Evolutionary conservation across 495 filamentous ascomycete genomes (phyloP), one percentile per base, ranked within the genome.

Genomic region (Tuber aestivum): DNA sequence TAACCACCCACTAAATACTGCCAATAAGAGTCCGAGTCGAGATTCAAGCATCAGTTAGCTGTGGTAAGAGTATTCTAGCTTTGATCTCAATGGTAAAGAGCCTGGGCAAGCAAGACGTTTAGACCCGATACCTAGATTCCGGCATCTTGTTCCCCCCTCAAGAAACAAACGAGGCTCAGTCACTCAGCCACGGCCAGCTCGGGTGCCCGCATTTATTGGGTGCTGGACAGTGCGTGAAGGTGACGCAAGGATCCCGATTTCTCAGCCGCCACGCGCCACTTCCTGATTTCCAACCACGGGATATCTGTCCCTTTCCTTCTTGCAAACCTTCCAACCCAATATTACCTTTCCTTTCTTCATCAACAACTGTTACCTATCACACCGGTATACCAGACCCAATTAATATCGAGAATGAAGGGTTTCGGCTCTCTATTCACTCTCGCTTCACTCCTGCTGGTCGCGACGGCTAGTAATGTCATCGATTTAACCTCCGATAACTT

Each of bases 401-500:
- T 8, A 32, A 27, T 44, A 41, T 38, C 21, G 21, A 78, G n/a
- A 35, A 82, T 83, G 81, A 83, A 83, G 78, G 81, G 75, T 74
- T 76, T 83, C 41, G 74, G 75, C 50, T 72, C 81, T 74, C 76
- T 83, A 76, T 70, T 83, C 69, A 56, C 81, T 8, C 74, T 78
- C 48, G 80, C 81, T n/a, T 76, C 72, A 45, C 56, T 83, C 21
- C 71, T 81, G 10, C 70, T 75, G n/a, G 70, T 77, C 48, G 81
- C 71, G 10, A 70, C 75, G 14, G 81, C 81, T 18, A 83, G 82
- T 70, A 83, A 83, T 70, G 95, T 97, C 72, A 85, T 94, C 76
- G 94, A 97, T 84, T 90, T 98, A 72, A 90, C 92, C 77, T 94
- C 95, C 74, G 85, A 84, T 77, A 97, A 97, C 86, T 97, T 98